Evolutionary conservation across 2,329 filamentous ascomycete genomes (phyloP), one percentile per base, ranked within the genome.

Genomic region (Sclerotinia glacialis): DNA sequence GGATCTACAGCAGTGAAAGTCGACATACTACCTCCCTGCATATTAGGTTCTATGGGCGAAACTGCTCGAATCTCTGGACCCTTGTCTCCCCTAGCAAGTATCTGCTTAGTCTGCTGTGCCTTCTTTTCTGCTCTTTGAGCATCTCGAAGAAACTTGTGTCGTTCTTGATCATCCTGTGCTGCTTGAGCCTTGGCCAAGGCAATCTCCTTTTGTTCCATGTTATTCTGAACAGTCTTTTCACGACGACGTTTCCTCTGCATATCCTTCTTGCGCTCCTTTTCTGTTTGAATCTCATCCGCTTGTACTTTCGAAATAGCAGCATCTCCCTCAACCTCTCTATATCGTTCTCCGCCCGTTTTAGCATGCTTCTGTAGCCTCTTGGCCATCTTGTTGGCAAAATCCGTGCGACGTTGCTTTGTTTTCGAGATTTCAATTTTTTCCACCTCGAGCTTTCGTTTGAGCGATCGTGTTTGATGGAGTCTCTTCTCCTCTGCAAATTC

Each of bases 261-360:
- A 76, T 99, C 95, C 81, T 99, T 99, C 82, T 99, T 99, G 71
- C 95, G 92, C 79, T 99, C 95, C 80, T 99, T 99, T 78, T 99
- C 95, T 69, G 94, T 93, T 68, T 90, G 90, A 9, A 97, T 83
- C 77, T 97, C 94, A 71, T 92, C 92, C 69, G 93, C 90, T 71
- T 95, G 91, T 2, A 98, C 94, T 73, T 97, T 90, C 64, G 90
- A 86, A 68, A 94, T 85, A 1, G 95, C 94, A 50, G 90, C 88
- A 23, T 91, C 86, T 75, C 93, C 93, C 76, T 95, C 88, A 55
- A 88, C 81, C 18, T 90, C 84, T 67, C 91, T 86, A 77, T 91
- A 97, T 42, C 91, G 87, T 64, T 89, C 84, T 74, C 90, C 90
- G 49, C 92, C 92, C 23, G 86, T 83, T 61, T 87, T 83, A 60